Evolutionary conservation across 345 rosid species (phyloP), one percentile per base, ranked within the genome.

Genomic region (Microcos paniculata): DNA sequence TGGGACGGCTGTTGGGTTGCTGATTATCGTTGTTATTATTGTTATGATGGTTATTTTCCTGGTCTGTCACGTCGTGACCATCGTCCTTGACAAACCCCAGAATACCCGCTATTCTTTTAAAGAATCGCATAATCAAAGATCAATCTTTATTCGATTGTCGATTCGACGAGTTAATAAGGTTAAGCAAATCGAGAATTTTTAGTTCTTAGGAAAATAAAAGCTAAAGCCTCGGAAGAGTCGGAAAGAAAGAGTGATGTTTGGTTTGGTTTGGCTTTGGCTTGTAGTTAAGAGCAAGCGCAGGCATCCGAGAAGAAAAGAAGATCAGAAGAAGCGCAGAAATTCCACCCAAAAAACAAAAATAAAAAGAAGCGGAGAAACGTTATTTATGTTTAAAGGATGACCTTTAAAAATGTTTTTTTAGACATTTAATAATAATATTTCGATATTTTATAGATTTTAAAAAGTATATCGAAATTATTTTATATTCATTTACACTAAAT

Each of bases 101-200:
- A 59, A 93, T 30, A 77, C 99, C 99, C 4, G 97, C 94, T 63
- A 96, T 75, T 82, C 90, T 90, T 90, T 81, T 91, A 6, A 96
- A 79, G 80, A 96, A 82, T 76, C 98, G 89, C 99, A 96, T 96
- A 78, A 38, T 72, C 72, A 61, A 70, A 63, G 78, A 66, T 66
- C 65, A 12, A 40, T 16, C 51, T 66, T 24, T 38, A 24, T 16
- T 46, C 45, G 33, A 61, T 30, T 14, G 21, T n/a, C 14, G 14
- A 30, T 30, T 31, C 58, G 28, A 70, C 23, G 45, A 11, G 59
- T 58, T 70, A 18, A 70, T 70, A 18, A 70, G 45, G 8, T 45
- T 31, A 28, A 8, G 16, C 45, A 49, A 69, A 70, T 70, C 45
- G 19, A 28, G 9, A 11, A n/a, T n/a, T 19, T 63, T 12, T 2